Base-by-base conservation (phyloP, 495 filamentous ascomycete genomes). In the Annulohypoxylon bovei region DNA sequence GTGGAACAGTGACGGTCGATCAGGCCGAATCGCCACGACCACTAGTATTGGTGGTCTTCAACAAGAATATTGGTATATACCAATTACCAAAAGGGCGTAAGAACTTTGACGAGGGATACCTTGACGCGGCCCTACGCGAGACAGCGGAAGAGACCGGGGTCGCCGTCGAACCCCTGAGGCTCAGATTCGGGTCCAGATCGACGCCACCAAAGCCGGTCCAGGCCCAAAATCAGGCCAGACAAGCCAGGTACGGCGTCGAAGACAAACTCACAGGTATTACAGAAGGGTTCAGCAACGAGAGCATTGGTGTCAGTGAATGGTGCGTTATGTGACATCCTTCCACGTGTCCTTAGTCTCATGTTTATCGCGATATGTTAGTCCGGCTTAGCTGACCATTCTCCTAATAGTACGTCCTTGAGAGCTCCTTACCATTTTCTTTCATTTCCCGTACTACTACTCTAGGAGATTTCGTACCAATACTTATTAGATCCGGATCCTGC, bases 1-100 rank as follows among this genome's bases (percentile, higher is more conserved):
- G 81, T 67, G 82, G 82, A 63, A 82, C 81, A 9, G 81, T 84
- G 46, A 81, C 81, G 30, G 42, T 84, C 50, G 78, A 83, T 63
- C 74, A 78, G 22, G 59, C 57, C 16, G 71, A 72, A 11, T 74
- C 71, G 32, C 40, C 53, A 23, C 44, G 25, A 9, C 69, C 68
- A 53, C 77, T 73, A 66, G 75, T 83, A 12, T 73, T 84, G 27
- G 28, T 80, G 33, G 74, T 84, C 50, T 81, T 72, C 73, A 82
- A 83, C 75, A 78, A 73, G n/a, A 76, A 73, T 46, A 76, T 80
- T 53, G 72, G 77, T 18, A 81, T 83, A 70, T 80, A 72, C 72
- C 81, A 83, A 66, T 76, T 84, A 0, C 82, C 82, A 14, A 84
- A 84, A 64, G 82, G 82, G 18, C 73, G 82, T 61, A 80, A 81